Base-by-base conservation (phyloP, 2,329 filamentous ascomycete species). In the Colletotrichum costaricense region DNA sequence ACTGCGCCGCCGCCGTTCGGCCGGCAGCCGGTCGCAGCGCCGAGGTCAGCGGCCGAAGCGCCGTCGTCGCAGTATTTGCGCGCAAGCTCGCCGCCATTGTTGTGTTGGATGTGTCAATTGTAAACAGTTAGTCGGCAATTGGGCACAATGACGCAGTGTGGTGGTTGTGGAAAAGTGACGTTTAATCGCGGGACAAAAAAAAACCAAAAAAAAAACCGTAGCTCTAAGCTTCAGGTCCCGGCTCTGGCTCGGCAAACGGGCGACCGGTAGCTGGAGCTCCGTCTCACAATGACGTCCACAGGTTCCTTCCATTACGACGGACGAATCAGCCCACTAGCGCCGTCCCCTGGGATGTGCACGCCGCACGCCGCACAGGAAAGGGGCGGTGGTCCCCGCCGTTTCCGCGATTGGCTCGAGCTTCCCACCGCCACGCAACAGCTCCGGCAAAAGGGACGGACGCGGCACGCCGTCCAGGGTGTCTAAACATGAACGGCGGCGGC, bases 221-320 rank as follows among this genome's bases (percentile, higher is more conserved):
- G 24, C 26, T 30, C 24, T 5, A 35, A 64, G 62, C 46, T 64
- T 28, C 28, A 24, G 30, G 57, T 60, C 63, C 49, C 63, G 69
- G 69, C 69, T 67, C 69, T 72, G 69, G 70, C 70, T 73, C 70
- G 70, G 70, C 63, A 73, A 72, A 54, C 57, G 67, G 69, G 57
- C 46, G 59, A n/a, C 69, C 63, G 68, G 63, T 63, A 56, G 63
- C 55, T 56, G 62, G 63, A 42, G 57, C 62, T 22, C 33, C 22
- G 9, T 7, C 66, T 73, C 66, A 73, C 54, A 64, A 73, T 73
- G 70, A 73, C 70, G 70, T 73, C 68, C 57, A 35, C 33, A 35
- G 33, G 33, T 35, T 4, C 30, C 62, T 42, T 22, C 49, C 60
- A 5, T n/a, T 11, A 35, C 19, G 12, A 24, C 35, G 14, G 65